phyloP scores from a whole-genome alignment of 371 early-diverging fungal genomes.

The Smittium mucronatum region DNA sequence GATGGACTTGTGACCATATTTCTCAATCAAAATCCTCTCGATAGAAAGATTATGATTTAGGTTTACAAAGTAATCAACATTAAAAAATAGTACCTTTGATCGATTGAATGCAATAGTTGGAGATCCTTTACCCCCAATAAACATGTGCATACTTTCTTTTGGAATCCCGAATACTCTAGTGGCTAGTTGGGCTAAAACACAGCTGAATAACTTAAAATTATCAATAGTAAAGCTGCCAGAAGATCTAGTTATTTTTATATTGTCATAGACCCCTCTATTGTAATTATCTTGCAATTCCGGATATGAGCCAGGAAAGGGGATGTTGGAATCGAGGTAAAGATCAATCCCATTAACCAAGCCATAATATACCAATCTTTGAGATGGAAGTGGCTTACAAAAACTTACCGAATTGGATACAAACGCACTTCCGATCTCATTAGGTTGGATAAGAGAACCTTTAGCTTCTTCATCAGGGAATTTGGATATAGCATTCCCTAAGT shows the following conservation, averaged over 20 bases:
- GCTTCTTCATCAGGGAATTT: neutral
- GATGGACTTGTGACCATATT: neutral
- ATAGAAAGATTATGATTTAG: conserved; percentile 38
- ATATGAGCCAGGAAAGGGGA: neutral
- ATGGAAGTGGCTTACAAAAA: conserved; percentile 2
- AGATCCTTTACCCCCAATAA: conserved; percentile 48
- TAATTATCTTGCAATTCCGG: neutral
- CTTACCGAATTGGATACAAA: neutral
- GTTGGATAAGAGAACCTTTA: neutral
- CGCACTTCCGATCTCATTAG: neutral
- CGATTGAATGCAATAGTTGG: conserved; percentile 71
- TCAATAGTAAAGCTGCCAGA: neutral
- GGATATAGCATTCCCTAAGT: neutral
- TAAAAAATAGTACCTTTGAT: conserved; percentile 68
- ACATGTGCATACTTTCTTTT: conserved; percentile 50
- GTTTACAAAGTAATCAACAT: conserved; percentile 58
- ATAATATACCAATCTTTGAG: conserved; percentile 10
- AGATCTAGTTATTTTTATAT: neutral
- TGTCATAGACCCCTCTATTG: neutral
- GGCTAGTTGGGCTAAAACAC: conserved; percentile 40
- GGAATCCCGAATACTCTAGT: conserved; percentile 43
- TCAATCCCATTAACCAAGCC: conserved; percentile 12
- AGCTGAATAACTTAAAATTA: conserved; percentile 38
- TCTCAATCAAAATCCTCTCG: neutral
- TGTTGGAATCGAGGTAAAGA: conserved; percentile 9